A percentile compares a stretch with the other conserved stretches of the same genome.
Evolutionary conservation across 768 basidiomycete genomes (phyloP).

Genomic region (Podaxis mareebaensis): DNA sequence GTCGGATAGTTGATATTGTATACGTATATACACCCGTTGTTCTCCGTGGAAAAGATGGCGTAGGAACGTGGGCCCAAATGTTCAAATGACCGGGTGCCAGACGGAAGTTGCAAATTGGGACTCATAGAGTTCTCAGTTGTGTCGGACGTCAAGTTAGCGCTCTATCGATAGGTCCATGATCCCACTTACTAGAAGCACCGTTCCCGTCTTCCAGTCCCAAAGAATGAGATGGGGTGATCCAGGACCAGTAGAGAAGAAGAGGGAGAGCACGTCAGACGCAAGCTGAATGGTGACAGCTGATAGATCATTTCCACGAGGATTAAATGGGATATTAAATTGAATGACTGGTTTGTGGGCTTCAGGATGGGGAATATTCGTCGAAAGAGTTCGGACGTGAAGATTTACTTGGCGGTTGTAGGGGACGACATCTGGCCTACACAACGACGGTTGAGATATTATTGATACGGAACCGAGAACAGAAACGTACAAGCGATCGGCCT

Average conservation of each 20-base stretch:
- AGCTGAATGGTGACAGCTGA: conserved; percentile 46
- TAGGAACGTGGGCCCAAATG: conserved; percentile 46
- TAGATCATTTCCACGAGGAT: conserved; percentile 23
- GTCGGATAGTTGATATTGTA: conserved; percentile 35
- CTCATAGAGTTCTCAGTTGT: conserved; percentile 29
- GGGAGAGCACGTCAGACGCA: conserved; percentile 52
- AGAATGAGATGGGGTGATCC: conserved; percentile 35
- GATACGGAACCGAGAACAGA: not conserved
- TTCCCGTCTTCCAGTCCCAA: conserved; percentile 56
- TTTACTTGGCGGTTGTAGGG: conserved; percentile 17
- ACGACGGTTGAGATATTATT: not conserved
- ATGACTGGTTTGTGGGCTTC: conserved; percentile 33
- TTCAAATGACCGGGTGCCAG: conserved; percentile 41
- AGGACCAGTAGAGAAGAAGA: conserved; percentile 36
- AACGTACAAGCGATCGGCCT: conserved; percentile 18
- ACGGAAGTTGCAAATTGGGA: conserved; percentile 23
- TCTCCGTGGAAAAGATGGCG: conserved; percentile 36
- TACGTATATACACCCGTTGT: conserved; percentile 41
- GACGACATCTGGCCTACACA: conserved; percentile 13
- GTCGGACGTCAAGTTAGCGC: not conserved
- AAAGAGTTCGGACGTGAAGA: conserved; percentile 47
- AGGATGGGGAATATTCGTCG: conserved; percentile 42
- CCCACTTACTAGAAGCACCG: conserved; percentile 40
- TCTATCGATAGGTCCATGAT: not conserved
- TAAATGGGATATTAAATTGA: conserved; percentile 25